Conservation (phyloP, 768 basidiomycete species). For the Pisolithus microcarpus region DNA sequence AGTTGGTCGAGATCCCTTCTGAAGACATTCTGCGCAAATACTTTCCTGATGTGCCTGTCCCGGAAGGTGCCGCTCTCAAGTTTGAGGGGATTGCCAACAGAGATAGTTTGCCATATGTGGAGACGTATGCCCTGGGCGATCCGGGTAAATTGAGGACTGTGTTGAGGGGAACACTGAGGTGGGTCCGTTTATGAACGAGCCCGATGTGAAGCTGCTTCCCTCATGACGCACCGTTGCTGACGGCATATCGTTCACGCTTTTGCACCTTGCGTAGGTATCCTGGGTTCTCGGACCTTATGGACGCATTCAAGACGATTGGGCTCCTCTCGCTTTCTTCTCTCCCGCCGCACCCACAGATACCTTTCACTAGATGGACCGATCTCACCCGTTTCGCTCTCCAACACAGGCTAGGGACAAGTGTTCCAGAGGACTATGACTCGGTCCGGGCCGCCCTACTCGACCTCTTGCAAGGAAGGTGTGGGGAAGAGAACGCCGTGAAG, state of each 20-base stretch:
- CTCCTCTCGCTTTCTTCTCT: conserved; percentile 41
- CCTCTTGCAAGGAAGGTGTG: conserved; percentile 8
- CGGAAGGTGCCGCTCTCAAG: conserved; percentile 39
- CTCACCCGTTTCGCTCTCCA: conserved; percentile 31
- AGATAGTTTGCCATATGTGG: conserved; percentile 65
- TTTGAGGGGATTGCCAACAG: conserved; percentile 87
- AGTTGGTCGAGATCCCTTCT: conserved; percentile 47
- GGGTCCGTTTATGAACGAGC: conserved; percentile 3
- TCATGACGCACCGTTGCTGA: not conserved
- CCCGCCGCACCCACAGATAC: conserved; percentile 8
- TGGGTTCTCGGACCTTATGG: conserved; percentile 71
- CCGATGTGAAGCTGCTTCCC: not conserved
- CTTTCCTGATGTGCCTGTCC: conserved; percentile 65
- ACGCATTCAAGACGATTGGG: conserved; percentile 64
- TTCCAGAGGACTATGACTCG: conserved; percentile 27
- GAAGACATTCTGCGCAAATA: conserved; percentile 45
- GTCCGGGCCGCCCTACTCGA: conserved; percentile 27
- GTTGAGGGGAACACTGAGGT: conserved; percentile 82
- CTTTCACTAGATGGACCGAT: conserved; percentile 26
- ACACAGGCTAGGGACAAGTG: conserved; percentile 15
- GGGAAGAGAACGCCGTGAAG: conserved; percentile 14
- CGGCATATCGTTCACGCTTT: not conserved
- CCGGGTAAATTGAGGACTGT: conserved; percentile 48
- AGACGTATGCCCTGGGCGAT: conserved; percentile 51
- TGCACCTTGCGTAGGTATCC: conserved; percentile 52